These are phyloP conservation scores for Phytophthora colocasiae DNA, from an alignment of 352 stramenopile genomes.

Conservation along the genomic window DNA sequence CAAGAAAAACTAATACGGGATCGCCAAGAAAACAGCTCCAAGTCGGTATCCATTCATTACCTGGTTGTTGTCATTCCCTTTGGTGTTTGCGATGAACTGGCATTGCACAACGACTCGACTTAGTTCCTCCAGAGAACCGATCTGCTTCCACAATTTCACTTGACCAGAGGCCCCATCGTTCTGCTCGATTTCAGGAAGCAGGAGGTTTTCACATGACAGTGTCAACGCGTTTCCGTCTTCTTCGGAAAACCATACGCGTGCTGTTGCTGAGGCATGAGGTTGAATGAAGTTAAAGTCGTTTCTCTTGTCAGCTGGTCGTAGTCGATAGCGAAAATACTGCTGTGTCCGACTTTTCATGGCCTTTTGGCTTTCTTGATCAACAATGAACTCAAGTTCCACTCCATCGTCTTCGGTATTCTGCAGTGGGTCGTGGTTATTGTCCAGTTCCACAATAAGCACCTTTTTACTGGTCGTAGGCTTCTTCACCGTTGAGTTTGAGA, in stretches of 20 bases:
- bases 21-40: slow-evolving; percentile 66
- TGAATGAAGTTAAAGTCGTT: slow-evolving; percentile 28
- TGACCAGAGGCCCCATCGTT: slow-evolving; percentile 1
- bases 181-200: slow-evolving; percentile 41
- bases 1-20: slow-evolving; percentile 44
- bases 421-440: slow-evolving; percentile 37
- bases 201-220: slow-evolving; percentile 49
- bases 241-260: slow-evolving; percentile 42
- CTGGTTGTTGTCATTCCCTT: slow-evolving; percentile 28
- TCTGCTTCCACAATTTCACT: slow-evolving; percentile 74
- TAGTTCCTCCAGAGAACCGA: slow-evolving; percentile 70
- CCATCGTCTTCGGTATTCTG: background rate
- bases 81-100: slow-evolving; percentile 49
- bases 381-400: slow-evolving; percentile 48
- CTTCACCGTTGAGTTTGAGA: slow-evolving; percentile 35
- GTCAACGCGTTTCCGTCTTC: slow-evolving; percentile 21
- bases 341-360: slow-evolving; percentile 60
- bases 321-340: slow-evolving; percentile 67
- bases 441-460: slow-evolving; percentile 70
- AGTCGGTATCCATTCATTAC: slow-evolving; percentile 34
- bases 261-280: slow-evolving; percentile 44
- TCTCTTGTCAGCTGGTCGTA: slow-evolving; percentile 24
- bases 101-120: slow-evolving; percentile 79
- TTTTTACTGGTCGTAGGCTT: slow-evolving; percentile 37
- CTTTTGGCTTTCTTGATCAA: slow-evolving; percentile 58